phyloP scores from a whole-genome alignment of 306 rosid species.

The Trifolium pratense region DNA sequence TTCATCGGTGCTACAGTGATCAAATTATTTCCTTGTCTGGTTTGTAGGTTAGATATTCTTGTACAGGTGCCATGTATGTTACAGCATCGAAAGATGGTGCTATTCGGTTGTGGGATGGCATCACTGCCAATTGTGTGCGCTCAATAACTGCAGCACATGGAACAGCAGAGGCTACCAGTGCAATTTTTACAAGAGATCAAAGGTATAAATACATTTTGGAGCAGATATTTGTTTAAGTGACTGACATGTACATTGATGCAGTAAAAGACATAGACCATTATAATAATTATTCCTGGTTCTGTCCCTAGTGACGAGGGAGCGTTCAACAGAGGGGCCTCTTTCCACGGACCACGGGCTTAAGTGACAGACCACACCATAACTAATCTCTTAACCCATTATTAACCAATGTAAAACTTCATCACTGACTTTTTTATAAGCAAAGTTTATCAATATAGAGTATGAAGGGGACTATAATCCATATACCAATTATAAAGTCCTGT shows the following conservation, averaged over 20 bases:
- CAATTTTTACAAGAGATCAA: constrained; percentile 81
- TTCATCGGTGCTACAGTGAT: neutral
- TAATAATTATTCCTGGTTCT: too few relatives aligned
- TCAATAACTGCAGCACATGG: constrained; percentile 81
- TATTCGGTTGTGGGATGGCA: constrained; percentile 88
- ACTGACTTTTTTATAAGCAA: neutral
- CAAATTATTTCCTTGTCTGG: constrained; percentile 34
- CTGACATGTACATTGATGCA: neutral
- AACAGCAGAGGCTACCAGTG: constrained; percentile 81
- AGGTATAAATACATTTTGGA: constrained; percentile 52
- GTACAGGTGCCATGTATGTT: constrained; percentile 83
- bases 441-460: neutral
- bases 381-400: neutral
- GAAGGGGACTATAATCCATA: neutral
- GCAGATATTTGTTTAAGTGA: constrained; percentile 1
- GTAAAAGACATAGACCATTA: neutral
- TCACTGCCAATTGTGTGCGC: constrained; percentile 76
- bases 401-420: neutral
- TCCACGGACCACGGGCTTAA: too few relatives aligned
- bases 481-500: neutral
- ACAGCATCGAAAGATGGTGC: constrained; percentile 93
- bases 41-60: constrained; percentile 82
- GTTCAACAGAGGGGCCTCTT: too few relatives aligned
- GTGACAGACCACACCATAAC: neutral
- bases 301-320: too few relatives aligned